These are phyloP conservation scores for Trichothecium sympodiale DNA, from an alignment of 2,329 filamentous ascomycete genomes.

Conservation along the genomic window DNA sequence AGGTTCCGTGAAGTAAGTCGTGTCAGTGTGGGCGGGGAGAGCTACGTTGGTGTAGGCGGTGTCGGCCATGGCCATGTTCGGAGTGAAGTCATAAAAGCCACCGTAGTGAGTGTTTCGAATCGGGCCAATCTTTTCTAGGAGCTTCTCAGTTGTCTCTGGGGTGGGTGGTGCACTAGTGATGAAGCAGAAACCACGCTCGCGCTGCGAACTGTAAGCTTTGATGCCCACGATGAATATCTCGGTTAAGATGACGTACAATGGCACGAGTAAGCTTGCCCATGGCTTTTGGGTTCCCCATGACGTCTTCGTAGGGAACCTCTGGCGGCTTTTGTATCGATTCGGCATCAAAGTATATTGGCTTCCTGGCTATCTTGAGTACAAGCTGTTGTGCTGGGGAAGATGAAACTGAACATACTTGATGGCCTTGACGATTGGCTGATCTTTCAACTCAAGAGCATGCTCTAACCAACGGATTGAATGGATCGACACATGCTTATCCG, in stretches of 20 bases:
- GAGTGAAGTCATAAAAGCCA: conserved; percentile 69
- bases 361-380: too few species aligned
- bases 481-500: conserved; percentile 43
- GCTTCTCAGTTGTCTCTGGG: conserved; percentile 59
- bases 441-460: too few species aligned
- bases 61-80: conserved; percentile 78
- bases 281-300: background rate
- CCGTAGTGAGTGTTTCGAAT: conserved; percentile 90
- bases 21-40: conserved; percentile 83
- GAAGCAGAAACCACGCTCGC: conserved; percentile 64
- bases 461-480: too few species aligned
- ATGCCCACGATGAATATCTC: background rate
- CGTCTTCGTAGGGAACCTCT: conserved; percentile 42
- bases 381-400: too few species aligned
- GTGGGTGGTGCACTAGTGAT: conserved; percentile 56
- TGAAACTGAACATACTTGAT: too few species aligned
- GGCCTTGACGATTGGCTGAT: too few species aligned
- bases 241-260: conserved; percentile 1
- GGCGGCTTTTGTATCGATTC: conserved; percentile 31
- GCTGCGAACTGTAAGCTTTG: conserved; percentile 30
- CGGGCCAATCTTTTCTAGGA: conserved; percentile 73
- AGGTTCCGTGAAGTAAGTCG: conserved; percentile 89
- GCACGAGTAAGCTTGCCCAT: conserved; percentile 2
- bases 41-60: conserved; percentile 84
- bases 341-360: too few species aligned